Conservation (phyloP, 192 early-diverging fungal genomes). For the Chytriomyces sp. region DNA sequence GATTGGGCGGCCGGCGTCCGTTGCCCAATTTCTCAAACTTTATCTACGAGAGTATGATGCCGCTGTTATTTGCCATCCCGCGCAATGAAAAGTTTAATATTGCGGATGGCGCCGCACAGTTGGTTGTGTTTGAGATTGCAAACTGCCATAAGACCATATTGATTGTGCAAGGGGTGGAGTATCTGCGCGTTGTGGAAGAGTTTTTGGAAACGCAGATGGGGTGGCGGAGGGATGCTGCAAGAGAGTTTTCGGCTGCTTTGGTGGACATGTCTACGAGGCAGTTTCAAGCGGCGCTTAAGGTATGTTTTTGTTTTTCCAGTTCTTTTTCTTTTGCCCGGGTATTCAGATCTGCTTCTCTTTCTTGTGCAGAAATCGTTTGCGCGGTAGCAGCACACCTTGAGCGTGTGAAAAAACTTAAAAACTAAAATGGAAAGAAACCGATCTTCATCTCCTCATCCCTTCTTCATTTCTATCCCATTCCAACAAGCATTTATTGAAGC, state of each 20-base stretch:
- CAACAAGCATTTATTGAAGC: no score
- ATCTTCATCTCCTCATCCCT: no score
- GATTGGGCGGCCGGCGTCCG: slow-evolving; percentile 30
- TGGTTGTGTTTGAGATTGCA: slow-evolving; percentile 66
- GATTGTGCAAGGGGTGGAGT: slow-evolving; percentile 61
- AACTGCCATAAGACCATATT: slow-evolving; percentile 57
- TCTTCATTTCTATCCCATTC: no score
- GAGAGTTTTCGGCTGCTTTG: slow-evolving; percentile 12
- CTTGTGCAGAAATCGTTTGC: no score
- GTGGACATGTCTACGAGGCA: slow-evolving; percentile 27
- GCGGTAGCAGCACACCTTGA: no score
- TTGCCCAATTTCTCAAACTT: slow-evolving; percentile 72
- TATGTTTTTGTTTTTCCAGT: neutral
- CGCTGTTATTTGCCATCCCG: slow-evolving; percentile 80
- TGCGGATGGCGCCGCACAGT: slow-evolving; percentile 73
- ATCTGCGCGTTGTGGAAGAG: slow-evolving; percentile 64
- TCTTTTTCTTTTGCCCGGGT: no score
- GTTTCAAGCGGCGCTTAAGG: slow-evolving; percentile 27
- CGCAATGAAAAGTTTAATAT: slow-evolving; percentile 65
- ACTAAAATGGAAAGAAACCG: no score
- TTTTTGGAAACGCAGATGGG: neutral
- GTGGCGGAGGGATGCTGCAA: neutral
- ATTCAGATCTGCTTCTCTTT: no score
- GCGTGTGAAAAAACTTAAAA: no score
- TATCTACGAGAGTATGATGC: slow-evolving; percentile 70